phyloP scores from a whole-genome alignment of 2,329 filamentous ascomycete species.

The Paecilomyces niveus region DNA sequence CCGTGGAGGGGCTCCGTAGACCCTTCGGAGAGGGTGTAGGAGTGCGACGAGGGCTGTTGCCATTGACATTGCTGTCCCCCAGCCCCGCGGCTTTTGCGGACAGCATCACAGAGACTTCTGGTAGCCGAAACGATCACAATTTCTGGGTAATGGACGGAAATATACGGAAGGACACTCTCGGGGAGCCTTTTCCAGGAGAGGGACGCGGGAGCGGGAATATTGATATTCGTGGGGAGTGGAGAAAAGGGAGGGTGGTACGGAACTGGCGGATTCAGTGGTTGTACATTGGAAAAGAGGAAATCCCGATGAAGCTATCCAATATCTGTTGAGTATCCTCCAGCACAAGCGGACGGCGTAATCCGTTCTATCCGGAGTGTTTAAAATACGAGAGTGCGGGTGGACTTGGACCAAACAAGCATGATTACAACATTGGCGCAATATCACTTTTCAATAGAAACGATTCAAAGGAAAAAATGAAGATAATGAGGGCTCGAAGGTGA shows the following conservation, averaged over 20 bases:
- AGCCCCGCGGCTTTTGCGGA: not conserved
- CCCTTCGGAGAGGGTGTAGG: not conserved
- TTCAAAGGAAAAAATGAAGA: not conserved
- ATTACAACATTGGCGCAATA: not conserved
- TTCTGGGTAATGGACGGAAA: not conserved
- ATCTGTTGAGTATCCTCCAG: not conserved
- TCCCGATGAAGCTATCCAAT: not conserved
- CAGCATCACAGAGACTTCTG: not conserved
- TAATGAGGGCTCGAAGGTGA: not conserved
- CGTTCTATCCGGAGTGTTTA: not conserved
- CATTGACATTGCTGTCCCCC: not conserved
- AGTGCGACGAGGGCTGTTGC: not conserved
- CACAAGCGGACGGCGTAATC: not conserved
- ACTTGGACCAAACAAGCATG: not conserved
- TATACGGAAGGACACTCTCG: not conserved
- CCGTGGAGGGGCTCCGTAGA: slow-evolving; percentile 1
- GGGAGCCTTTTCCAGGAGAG: not conserved
- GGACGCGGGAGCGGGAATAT: not conserved
- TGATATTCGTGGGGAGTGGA: not conserved
- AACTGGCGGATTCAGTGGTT: not conserved
- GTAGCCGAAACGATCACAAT: not conserved
- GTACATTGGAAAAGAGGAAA: not conserved
- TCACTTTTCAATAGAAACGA: not conserved
- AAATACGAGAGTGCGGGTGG: not conserved
- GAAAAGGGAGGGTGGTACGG: not conserved